Percentiles rank a stretch among this genome's conserved stretches.
phyloP scores from a whole-genome alignment of 2,329 filamentous ascomycete species.

The Claviceps purpurea region DNA sequence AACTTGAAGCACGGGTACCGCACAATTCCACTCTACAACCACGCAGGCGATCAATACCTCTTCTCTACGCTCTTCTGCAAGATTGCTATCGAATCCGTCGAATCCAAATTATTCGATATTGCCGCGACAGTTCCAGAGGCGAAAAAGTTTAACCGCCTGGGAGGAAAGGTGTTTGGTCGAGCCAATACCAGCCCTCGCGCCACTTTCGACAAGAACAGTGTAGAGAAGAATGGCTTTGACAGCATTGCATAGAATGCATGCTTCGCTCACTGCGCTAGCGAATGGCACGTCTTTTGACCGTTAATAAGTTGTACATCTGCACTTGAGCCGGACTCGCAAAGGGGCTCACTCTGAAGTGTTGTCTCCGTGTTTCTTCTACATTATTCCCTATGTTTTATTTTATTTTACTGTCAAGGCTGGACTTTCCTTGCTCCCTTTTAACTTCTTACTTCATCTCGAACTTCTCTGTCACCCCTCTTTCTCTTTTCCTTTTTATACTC shows the following conservation, averaged over 20 bases:
- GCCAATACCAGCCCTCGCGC: conserved; percentile 36
- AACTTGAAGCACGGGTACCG: conserved; percentile 87
- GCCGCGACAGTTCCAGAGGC: conserved; percentile 26
- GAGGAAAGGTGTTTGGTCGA: conserved; percentile 45
- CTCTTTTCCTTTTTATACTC: background rate
- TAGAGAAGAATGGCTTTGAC: conserved; percentile 32
- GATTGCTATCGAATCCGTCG: conserved; percentile 52
- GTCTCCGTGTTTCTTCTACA: background rate
- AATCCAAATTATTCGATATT: conserved; percentile 42
- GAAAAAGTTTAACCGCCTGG: conserved; percentile 42
- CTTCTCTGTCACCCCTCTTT: background rate
- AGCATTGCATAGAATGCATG: conserved; percentile 14
- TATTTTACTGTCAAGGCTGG: conserved; percentile 1
- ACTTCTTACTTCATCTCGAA: background rate
- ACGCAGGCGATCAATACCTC: conserved; percentile 80
- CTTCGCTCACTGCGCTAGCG: background rate
- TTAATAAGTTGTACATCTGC: background rate
- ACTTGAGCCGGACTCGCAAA: no score
- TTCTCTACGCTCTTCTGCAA: conserved; percentile 92
- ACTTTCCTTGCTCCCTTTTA: background rate
- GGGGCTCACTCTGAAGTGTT: no score
- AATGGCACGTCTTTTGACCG: background rate
- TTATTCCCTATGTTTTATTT: background rate
- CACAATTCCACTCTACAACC: conserved; percentile 78
- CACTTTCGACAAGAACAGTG: conserved; percentile 38